A percentile compares a stretch with the other conserved stretches of the same genome.
Conservation (phyloP, 441 rosid species). For the Eruca vesicaria region DNA sequence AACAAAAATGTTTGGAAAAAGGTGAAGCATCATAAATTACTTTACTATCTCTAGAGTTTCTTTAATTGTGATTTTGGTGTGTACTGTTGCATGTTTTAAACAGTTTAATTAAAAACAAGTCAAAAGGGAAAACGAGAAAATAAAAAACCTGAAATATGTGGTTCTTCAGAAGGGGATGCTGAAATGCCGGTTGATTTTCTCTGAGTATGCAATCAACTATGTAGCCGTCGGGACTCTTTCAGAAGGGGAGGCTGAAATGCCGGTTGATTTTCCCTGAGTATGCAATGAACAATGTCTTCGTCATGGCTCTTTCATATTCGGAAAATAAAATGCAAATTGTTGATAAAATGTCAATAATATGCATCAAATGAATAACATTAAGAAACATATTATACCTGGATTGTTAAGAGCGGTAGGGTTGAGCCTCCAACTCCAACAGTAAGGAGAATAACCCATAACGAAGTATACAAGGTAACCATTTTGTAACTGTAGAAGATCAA, state of each 20-base stretch:
- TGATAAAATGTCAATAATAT: not conserved
- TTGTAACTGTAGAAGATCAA: not conserved
- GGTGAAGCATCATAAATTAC: too few species aligned
- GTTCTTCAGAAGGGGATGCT: not conserved
- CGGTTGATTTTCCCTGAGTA: too few species aligned
- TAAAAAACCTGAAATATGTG: not conserved
- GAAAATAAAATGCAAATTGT: not conserved
- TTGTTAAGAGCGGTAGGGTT: not conserved
- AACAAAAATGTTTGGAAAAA: not conserved
- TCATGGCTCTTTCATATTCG: not conserved
- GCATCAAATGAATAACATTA: not conserved
- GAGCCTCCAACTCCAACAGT: not conserved
- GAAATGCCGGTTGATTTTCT: not conserved
- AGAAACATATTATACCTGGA: not conserved
- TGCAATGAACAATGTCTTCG: not conserved
- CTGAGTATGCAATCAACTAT: not conserved
- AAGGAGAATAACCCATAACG: not conserved
- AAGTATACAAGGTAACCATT: not conserved
- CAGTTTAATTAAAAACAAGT: not conserved
- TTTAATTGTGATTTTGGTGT: too few species aligned
- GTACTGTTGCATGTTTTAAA: too few species aligned
- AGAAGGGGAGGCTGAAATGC: too few species aligned
- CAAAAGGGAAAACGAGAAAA: not conserved
- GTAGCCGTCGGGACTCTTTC: too few species aligned
- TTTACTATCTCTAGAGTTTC: too few species aligned